These are phyloP conservation scores for Scleroderma citrinum DNA, from an alignment of 768 basidiomycete genomes.

Conservation along the genomic window DNA sequence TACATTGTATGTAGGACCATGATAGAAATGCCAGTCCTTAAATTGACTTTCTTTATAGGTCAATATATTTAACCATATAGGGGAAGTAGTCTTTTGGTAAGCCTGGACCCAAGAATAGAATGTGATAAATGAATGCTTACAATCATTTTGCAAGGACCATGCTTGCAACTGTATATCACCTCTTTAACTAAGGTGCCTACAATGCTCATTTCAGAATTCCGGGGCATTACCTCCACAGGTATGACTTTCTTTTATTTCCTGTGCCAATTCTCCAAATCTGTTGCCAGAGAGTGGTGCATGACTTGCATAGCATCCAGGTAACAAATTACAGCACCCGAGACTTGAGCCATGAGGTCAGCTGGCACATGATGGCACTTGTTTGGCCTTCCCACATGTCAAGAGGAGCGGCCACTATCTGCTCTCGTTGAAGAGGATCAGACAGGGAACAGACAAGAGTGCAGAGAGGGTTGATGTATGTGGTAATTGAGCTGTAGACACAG, in stretches of 20 bases:
- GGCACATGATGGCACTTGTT: background rate
- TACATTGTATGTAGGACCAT: background rate
- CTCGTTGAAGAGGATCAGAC: no score
- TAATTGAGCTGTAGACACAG: no score
- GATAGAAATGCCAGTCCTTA: background rate
- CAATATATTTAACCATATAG: background rate
- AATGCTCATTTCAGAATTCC: background rate
- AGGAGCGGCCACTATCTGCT: no score
- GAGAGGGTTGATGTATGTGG: no score
- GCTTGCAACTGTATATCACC: background rate
- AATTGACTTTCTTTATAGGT: background rate
- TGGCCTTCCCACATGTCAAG: no score
- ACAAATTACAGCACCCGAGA: background rate
- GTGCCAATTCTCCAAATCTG: background rate
- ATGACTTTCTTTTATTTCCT: background rate
- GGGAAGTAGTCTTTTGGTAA: background rate
- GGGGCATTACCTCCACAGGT: background rate
- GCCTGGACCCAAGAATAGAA: background rate
- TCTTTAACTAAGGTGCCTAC: background rate
- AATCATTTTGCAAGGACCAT: background rate
- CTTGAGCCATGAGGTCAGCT: background rate
- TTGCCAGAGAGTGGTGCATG: slow-evolving; percentile 1
- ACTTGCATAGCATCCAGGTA: background rate
- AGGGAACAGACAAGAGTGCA: no score
- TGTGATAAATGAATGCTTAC: background rate